phyloP scores from a whole-genome alignment of 179 eudicot genomes.

The Spergularia azorica region DNA sequence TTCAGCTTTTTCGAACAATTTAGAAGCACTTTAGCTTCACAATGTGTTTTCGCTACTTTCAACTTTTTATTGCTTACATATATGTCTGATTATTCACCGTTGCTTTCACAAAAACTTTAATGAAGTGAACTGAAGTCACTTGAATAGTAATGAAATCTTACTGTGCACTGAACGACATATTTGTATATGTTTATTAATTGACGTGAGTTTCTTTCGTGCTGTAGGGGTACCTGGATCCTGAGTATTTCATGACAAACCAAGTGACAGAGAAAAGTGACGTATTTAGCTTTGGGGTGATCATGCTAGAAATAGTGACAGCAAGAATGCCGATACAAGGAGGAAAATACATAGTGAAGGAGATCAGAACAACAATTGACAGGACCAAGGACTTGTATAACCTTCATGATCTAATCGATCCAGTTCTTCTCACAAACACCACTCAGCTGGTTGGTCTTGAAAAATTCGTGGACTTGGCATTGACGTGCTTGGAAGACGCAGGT shows the following conservation, averaged over 20 bases:
- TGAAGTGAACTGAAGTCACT: neutral
- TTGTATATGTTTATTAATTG: neutral
- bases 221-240: constrained; percentile 58
- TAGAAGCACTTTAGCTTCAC: neutral
- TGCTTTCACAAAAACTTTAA: neutral
- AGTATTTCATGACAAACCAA: constrained; percentile 49
- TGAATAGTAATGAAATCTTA: neutral
- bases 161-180: neutral
- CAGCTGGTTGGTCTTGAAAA: constrained; percentile 44
- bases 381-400: constrained; percentile 40
- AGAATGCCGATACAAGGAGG: constrained; percentile 48
- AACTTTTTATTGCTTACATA: no score
- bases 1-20: neutral
- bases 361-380: constrained; percentile 34
- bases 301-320: constrained; percentile 49
- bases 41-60: no score
- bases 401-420: constrained; percentile 39
- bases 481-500: constrained; percentile 38
- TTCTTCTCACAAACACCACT: constrained; percentile 30
- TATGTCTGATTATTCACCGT: no score
- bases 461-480: constrained; percentile 46
- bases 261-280: constrained; percentile 54
- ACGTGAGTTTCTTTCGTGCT: neutral
- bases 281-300: constrained; percentile 52
- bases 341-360: constrained; percentile 43